A percentile compares a stretch with the other conserved stretches of the same genome.
phyloP scores from a whole-genome alignment of 129 eudicot species.

The Helianthus tuberosus region DNA sequence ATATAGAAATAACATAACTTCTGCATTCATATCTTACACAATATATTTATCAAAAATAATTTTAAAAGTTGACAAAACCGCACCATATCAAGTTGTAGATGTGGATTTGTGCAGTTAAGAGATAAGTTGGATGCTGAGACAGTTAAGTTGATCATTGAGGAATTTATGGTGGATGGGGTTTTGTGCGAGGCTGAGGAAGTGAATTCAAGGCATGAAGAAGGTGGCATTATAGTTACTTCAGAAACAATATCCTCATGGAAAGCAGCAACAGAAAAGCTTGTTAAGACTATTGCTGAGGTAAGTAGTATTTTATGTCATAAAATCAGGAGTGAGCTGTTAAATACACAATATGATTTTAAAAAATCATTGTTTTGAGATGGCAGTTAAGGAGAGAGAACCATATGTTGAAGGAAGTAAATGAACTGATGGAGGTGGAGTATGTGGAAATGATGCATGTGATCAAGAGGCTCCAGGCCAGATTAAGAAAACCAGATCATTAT shows the following conservation, averaged over 20 bases:
- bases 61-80: not conserved
- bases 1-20: not conserved
- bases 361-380: not conserved
- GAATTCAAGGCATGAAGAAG: conserved; percentile 52
- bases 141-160: conserved; percentile 59
- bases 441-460: conserved; percentile 9
- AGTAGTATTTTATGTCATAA: not conserved
- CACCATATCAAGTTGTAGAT: not conserved
- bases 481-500: conserved; percentile 4
- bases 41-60: not conserved
- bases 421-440: conserved; percentile 1
- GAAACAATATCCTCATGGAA: conserved; percentile 63
- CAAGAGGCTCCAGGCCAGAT: conserved; percentile 17
- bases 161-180: conserved; percentile 63
- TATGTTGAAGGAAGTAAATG: conserved; percentile 9
- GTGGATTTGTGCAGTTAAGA: conserved; percentile 53
- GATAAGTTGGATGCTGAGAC: conserved; percentile 60
- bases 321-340: not conserved
- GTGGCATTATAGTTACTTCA: conserved; percentile 30
- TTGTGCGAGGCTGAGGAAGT: conserved; percentile 55
- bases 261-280: conserved; percentile 52
- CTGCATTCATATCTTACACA: not conserved
- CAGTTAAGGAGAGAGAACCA: conserved; percentile 17
- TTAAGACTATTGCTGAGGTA: conserved; percentile 54
- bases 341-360: no score